Conservation (phyloP, 805 yeast genomes). For the Yarrowia sp. region DNA sequence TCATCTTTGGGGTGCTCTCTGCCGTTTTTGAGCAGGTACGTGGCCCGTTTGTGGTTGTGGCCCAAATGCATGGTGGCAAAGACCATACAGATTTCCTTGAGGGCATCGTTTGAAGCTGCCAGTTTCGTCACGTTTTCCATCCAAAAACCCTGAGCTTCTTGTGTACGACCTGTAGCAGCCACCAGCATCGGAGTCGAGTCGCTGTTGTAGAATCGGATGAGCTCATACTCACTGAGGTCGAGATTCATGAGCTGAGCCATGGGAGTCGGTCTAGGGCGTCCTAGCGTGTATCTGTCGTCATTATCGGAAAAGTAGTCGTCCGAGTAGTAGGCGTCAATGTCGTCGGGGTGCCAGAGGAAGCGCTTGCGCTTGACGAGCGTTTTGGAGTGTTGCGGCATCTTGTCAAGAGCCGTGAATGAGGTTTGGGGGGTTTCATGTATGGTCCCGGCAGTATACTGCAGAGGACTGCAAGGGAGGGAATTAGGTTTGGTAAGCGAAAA, state of each 20-base stretch:
- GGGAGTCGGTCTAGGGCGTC: background rate
- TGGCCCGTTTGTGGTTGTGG: background rate
- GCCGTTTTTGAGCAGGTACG: background rate
- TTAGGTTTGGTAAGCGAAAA: too few species aligned
- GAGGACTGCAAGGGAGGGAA: too few species aligned
- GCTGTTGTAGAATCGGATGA: background rate
- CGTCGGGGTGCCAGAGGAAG: slow-evolving; percentile 11
- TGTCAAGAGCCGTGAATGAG: background rate
- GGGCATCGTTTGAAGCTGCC: background rate
- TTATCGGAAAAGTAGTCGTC: slow-evolving; percentile 12
- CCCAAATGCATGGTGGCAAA: slow-evolving; percentile 8
- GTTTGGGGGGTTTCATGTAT: background rate
- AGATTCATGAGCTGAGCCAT: background rate
- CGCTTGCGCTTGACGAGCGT: background rate
- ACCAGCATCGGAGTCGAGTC: background rate
- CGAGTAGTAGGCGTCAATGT: background rate
- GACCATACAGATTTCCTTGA: background rate
- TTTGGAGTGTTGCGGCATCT: background rate
- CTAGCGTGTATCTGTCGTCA: background rate
- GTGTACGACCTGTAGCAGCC: background rate
- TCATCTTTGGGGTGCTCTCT: background rate
- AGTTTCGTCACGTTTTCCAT: background rate
- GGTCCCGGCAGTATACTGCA: too few species aligned
- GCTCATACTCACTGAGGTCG: background rate
- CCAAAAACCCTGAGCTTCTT: background rate